These are phyloP conservation scores for Besnoitia besnoiti DNA, from an alignment of 169 alveolate species.

Conservation along the genomic window DNA sequence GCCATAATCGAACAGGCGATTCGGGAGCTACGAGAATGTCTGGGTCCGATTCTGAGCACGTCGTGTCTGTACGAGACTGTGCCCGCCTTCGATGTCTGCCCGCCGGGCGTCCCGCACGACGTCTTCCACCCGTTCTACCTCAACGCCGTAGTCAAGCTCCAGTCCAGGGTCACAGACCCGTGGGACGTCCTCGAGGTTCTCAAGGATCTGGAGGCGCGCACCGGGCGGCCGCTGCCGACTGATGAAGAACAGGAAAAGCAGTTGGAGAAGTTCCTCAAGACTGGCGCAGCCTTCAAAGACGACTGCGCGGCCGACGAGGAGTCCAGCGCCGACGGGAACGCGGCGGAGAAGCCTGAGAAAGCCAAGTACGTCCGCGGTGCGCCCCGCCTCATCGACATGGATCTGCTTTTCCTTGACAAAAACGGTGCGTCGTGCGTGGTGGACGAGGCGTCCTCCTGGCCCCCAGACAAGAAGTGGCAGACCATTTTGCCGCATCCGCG, in stretches of 20 bases:
- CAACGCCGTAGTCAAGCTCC: slow-evolving; percentile 47
- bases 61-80: slow-evolving; percentile 60
- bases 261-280: neutral
- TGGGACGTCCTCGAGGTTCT: neutral
- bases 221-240: slow-evolving; percentile 44
- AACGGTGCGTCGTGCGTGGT: neutral
- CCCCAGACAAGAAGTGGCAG: neutral
- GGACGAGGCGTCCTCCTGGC: neutral
- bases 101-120: slow-evolving; percentile 32
- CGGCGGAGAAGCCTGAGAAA: neutral
- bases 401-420: slow-evolving; percentile 56
- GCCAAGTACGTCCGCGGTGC: slow-evolving; percentile 33
- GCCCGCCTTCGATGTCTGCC: slow-evolving; percentile 35
- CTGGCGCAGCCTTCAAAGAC: neutral
- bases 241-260: neutral
- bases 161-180: slow-evolving; percentile 31
- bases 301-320: neutral
- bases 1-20: slow-evolving; percentile 56
- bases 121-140: slow-evolving; percentile 40
- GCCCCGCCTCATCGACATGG: slow-evolving; percentile 66
- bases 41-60: slow-evolving; percentile 39
- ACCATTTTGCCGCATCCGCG: slow-evolving; percentile 70
- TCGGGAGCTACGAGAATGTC: neutral
- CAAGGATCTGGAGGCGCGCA: slow-evolving; percentile 40
- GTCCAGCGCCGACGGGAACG: neutral